These are phyloP conservation scores for Carpinus fangiana DNA, from an alignment of 306 rosid species.

Conservation along the genomic window DNA sequence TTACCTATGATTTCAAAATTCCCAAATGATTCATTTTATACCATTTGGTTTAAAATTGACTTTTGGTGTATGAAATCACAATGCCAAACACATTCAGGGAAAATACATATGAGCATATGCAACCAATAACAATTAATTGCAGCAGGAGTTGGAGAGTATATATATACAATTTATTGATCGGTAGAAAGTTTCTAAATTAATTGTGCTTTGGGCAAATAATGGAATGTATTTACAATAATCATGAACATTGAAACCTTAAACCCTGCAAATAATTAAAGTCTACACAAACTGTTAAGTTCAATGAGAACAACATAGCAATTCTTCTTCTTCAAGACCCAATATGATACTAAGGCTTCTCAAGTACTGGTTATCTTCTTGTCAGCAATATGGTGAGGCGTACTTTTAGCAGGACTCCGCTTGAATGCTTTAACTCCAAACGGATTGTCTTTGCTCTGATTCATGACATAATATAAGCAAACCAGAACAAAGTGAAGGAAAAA, in stretches of 20 bases:
- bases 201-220: not conserved
- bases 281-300: not conserved
- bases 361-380: slow-evolving; percentile 4
- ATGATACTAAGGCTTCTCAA: slow-evolving; percentile 16
- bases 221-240: slow-evolving; percentile 19
- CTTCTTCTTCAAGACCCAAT: slow-evolving; percentile 2
- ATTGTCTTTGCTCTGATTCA: slow-evolving; percentile 54
- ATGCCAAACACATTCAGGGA: too few relatives aligned
- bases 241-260: not conserved
- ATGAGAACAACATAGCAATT: slow-evolving; percentile 3
- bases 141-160: not conserved
- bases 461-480: not conserved
- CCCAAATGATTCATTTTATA: too few relatives aligned
- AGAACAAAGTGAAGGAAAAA: not conserved
- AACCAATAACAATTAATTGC: not conserved
- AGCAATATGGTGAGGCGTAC: slow-evolving; percentile 24
- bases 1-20: too few relatives aligned
- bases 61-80: too few relatives aligned
- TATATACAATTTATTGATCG: slow-evolving; percentile 10
- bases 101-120: not conserved
- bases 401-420: slow-evolving; percentile 51
- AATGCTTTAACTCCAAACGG: slow-evolving; percentile 59
- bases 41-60: too few relatives aligned
- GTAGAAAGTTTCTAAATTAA: not conserved
- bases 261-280: not conserved